Evolutionary conservation across 306 rosid species (phyloP).

Genomic region (Lathyrus oleraceus): DNA sequence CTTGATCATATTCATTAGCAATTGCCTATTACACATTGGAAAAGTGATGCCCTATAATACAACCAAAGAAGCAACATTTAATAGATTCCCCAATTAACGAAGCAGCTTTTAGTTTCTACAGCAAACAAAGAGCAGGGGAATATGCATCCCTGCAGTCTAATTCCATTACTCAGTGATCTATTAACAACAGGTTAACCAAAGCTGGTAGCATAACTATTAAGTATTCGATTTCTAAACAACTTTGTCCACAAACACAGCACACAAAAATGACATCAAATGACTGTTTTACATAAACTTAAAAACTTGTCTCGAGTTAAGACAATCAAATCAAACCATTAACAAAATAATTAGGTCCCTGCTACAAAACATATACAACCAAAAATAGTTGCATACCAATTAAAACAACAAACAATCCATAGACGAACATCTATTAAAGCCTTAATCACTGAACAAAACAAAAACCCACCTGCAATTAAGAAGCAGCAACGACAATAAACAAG

Average conservation of each 20-base stretch:
- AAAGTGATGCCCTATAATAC: neutral
- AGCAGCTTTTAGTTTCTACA: constrained; percentile 5
- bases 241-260: neutral
- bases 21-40: neutral
- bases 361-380: neutral
- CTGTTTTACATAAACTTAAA: neutral
- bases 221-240: neutral
- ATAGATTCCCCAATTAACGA: neutral
- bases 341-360: neutral
- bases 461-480: constrained; percentile 14
- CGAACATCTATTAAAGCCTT: neutral
- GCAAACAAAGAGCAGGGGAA: neutral
- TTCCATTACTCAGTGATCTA: neutral
- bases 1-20: neutral
- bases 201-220: neutral
- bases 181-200: constrained; percentile 2
- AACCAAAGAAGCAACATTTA: neutral
- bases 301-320: constrained; percentile 7
- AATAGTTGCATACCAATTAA: neutral
- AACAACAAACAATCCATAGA: neutral
- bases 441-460: neutral
- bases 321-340: constrained; percentile 14
- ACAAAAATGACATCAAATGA: neutral
- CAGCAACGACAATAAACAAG: constrained; percentile 6
- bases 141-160: neutral